Conservation (phyloP, 805 yeast species). For the Cyberlindnera samutprakarnensis region DNA sequence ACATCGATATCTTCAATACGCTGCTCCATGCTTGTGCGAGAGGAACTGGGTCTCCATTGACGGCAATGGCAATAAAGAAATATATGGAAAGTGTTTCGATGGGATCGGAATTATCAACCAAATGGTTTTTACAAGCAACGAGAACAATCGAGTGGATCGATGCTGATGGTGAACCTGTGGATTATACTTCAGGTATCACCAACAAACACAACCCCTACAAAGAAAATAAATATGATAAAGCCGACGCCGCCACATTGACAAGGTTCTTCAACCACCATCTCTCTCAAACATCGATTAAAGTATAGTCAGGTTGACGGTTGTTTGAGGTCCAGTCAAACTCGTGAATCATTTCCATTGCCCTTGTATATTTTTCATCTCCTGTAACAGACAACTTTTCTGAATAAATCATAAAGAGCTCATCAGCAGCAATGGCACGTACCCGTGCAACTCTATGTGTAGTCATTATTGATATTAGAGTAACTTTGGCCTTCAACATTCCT, state of each 20-base stretch:
- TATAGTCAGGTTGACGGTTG: slow-evolving; percentile 5
- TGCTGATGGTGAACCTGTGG: background rate
- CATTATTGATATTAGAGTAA: slow-evolving; percentile 22
- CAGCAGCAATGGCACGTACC: slow-evolving; percentile 33
- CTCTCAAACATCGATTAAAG: no score
- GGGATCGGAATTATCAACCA: background rate
- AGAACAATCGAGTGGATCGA: background rate
- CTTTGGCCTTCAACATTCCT: slow-evolving; percentile 12
- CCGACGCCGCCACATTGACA: background rate
- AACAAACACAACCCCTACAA: no score
- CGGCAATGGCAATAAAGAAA: background rate
- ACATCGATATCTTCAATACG: slow-evolving; percentile 5
- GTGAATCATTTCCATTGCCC: slow-evolving; percentile 8
- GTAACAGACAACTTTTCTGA: slow-evolving; percentile 26
- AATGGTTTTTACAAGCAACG: background rate
- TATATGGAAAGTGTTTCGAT: background rate
- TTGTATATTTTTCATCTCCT: slow-evolving; percentile 23
- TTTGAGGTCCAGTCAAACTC: slow-evolving; percentile 10
- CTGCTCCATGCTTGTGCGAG: slow-evolving; percentile 12
- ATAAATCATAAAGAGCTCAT: slow-evolving; percentile 32
- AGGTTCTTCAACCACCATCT: slow-evolving; percentile 1
- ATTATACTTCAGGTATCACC: no score
- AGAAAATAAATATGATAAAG: background rate
- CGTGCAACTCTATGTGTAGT: slow-evolving; percentile 25
- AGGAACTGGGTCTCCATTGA: slow-evolving; percentile 5